Base-by-base conservation (phyloP, 2,329 filamentous ascomycete genomes). In the Cyphellophora attinorum region DNA sequence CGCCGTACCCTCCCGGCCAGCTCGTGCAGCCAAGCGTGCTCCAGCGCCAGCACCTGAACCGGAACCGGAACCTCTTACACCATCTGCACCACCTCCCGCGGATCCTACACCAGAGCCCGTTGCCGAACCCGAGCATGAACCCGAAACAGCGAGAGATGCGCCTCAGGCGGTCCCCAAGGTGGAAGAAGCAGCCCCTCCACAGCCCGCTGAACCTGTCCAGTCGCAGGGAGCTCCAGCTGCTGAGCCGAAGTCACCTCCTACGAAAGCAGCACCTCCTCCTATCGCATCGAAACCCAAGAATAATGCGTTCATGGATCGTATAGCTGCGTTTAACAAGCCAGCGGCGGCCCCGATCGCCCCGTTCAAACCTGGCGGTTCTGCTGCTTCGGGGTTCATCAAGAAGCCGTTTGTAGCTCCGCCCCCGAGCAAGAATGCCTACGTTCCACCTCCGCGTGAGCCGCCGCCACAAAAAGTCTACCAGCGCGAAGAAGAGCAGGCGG, bases 371-470 rank as follows among this genome's bases (percentile, higher is more conserved):
- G 70, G 72, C 40, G 61, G 80, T 16, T 60, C 69, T 38, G 56
- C 62, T 8, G 64, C 70, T 18, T 70, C 74, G 39, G 70, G 70
- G 34, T 96, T 96, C 53, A 79, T 98, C 60, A 95, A 89, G 70
- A 96, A 96, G 61, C 86, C 89, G 0, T 98, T 95, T 51, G 88
- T 98, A 37, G 85, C 91, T 3, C 86, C 91, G 33, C 91, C 91
- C 12, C 91, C 91, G 1, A 94, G 86, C 58, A 81, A 85, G 47
- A 81, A 95, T 63, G 82, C 89, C 15, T 98, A 85, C 52, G 72
- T 98, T 6, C 85, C 91, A 15, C 79, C 83, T 3, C 59, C 61
- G 18, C 75, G 79, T 14, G 81, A 91, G 42, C 62, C 72, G 11
- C 78, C 81, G 1, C 72, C 79, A 4, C 70, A 79, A 31, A 93